These are phyloP conservation scores for Aspergillus ostianus DNA, from an alignment of 495 filamentous ascomycete genomes.

Conservation along the genomic window DNA sequence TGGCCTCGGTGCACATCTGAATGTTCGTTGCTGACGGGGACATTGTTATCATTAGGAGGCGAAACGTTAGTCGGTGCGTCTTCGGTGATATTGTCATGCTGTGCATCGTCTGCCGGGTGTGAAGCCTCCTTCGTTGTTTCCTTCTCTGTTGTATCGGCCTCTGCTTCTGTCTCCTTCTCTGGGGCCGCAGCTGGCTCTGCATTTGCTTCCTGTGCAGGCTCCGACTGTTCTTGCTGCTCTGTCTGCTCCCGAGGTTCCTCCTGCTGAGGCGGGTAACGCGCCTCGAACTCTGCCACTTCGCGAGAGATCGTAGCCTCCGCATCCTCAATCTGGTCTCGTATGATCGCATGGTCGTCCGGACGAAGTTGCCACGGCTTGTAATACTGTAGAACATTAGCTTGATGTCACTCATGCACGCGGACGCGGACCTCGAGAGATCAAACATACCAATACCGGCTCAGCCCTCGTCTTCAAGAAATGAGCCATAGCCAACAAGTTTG, in stretches of 20 bases:
- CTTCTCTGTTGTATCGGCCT: constrained; percentile 23
- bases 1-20: constrained; percentile 33
- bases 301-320: constrained; percentile 49
- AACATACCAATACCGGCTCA: constrained; percentile 74
- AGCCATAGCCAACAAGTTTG: constrained; percentile 68
- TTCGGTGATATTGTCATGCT: constrained; percentile 22
- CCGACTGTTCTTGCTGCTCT: constrained; percentile 12
- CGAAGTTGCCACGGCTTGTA: constrained; percentile 85
- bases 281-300: constrained; percentile 52
- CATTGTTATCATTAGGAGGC: constrained; percentile 18
- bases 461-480: constrained; percentile 71
- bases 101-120: constrained; percentile 30
- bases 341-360: constrained; percentile 57
- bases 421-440: background rate
- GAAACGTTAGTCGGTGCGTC: constrained; percentile 15
- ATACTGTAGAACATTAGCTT: constrained; percentile 53
- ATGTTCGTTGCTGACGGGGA: constrained; percentile 20
- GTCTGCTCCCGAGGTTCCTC: constrained; percentile 12
- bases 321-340: constrained; percentile 59
- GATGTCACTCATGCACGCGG: no score
- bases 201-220: constrained; percentile 11
- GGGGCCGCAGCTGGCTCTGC: constrained; percentile 13
- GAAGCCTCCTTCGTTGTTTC: constrained; percentile 16
- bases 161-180: constrained; percentile 7
- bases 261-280: constrained; percentile 27